A percentile compares a stretch with the other conserved stretches of the same genome.
Conservation (phyloP, 805 yeast genomes). For the Cyberlindnera xylosilytica region DNA sequence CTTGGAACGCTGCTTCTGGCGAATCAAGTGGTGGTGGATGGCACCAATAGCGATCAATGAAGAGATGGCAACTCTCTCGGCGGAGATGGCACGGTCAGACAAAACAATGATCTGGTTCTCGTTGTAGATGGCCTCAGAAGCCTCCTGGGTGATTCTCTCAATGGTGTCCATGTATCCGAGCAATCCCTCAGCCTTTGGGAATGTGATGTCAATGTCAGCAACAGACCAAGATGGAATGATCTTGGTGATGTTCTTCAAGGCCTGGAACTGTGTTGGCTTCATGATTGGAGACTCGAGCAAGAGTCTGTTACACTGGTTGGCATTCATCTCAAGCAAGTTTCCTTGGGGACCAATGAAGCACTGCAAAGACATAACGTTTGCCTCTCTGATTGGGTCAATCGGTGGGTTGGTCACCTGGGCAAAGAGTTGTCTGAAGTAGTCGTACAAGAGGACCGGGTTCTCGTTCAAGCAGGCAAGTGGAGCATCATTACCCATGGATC, state of each 20-base stretch:
- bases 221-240: slow-evolving; percentile 88
- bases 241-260: slow-evolving; percentile 66
- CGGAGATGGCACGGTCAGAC: slow-evolving; percentile 63
- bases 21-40: slow-evolving; percentile 92
- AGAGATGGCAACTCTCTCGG: slow-evolving; percentile 72
- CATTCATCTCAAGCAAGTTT: slow-evolving; percentile 86
- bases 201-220: slow-evolving; percentile 83
- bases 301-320: slow-evolving; percentile 88
- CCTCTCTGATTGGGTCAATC: slow-evolving; percentile 96
- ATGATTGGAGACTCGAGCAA: slow-evolving; percentile 80
- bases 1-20: slow-evolving; percentile 93
- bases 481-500: slow-evolving; percentile 98
- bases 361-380: slow-evolving; percentile 94
- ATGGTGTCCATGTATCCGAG: slow-evolving; percentile 81
- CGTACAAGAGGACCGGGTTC: slow-evolving; percentile 87
- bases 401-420: slow-evolving; percentile 99
- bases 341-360: slow-evolving; percentile 99
- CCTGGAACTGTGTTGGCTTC: slow-evolving; percentile 66
- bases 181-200: slow-evolving; percentile 76
- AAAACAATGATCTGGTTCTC: slow-evolving; percentile 72
- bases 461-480: slow-evolving; percentile 93
- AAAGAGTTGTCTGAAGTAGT: slow-evolving; percentile 91
- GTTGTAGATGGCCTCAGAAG: slow-evolving; percentile 78
- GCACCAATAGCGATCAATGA: slow-evolving; percentile 94
- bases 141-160: slow-evolving; percentile 83